Evolutionary conservation across 768 basidiomycete species (phyloP).

Genomic region (Chlorophyllum brunneum): DNA sequence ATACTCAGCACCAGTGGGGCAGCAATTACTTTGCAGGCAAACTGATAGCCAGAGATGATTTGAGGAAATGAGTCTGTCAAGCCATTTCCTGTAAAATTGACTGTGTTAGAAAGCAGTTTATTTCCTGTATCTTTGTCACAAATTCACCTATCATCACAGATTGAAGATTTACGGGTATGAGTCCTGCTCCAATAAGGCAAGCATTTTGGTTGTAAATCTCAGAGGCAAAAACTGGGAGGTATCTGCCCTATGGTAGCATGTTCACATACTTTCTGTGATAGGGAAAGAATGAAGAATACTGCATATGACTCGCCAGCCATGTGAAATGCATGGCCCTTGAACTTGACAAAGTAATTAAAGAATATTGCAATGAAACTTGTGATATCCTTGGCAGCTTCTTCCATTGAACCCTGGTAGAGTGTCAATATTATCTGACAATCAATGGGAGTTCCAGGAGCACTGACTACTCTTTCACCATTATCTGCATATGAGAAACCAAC

Average conservation of each 20-base stretch:
- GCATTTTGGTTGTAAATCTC: conserved; percentile 73
- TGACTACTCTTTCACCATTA: conserved; percentile 56
- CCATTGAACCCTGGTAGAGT: conserved; percentile 57
- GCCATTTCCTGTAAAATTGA: conserved; percentile 67
- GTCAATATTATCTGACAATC: too few species aligned
- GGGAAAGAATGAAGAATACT: conserved; percentile 31
- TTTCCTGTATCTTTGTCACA: conserved; percentile 12
- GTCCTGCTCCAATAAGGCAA: conserved; percentile 43
- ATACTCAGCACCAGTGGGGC: conserved; percentile 42
- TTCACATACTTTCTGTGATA: too few species aligned
- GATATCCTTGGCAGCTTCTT: conserved; percentile 66
- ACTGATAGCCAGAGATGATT: conserved; percentile 36
- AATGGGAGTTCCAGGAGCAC: too few species aligned
- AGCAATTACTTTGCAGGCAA: conserved; percentile 51
- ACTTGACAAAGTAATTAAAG: conserved; percentile 67
- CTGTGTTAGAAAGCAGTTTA: background rate
- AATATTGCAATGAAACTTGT: conserved; percentile 69
- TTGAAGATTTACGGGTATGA: conserved; percentile 59
- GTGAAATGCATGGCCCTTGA: conserved; percentile 63
- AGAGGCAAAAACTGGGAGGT: conserved; percentile 70
- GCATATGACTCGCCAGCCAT: conserved; percentile 76
- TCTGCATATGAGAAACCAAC: conserved; percentile 65
- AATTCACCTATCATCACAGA: conserved; percentile 65
- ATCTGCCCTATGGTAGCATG: conserved; percentile 46
- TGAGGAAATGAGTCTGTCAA: conserved; percentile 53